phyloP scores from a whole-genome alignment of 495 filamentous ascomycete species.

The Hyphodiscus hymeniophilus region DNA sequence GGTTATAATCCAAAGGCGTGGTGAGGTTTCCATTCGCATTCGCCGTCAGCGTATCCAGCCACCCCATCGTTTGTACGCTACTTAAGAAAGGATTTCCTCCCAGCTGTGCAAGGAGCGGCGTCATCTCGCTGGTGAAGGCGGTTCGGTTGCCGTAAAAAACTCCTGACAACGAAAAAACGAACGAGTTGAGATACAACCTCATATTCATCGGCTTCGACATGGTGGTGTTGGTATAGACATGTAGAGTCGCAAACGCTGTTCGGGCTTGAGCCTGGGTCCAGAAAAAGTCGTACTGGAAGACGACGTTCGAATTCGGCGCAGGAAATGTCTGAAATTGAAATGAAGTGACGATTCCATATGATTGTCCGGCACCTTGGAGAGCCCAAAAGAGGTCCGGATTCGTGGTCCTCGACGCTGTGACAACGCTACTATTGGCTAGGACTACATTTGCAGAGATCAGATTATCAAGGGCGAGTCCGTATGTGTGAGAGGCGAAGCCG shows the following conservation, averaged over 20 bases:
- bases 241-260: slow-evolving; percentile 37
- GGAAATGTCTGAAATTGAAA: slow-evolving; percentile 53
- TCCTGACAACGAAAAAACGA: slow-evolving; percentile 14
- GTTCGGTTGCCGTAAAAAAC: slow-evolving; percentile 4
- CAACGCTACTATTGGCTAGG: slow-evolving; percentile 25
- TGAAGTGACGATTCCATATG: slow-evolving; percentile 56
- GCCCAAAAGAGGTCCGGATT: slow-evolving; percentile 31
- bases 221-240: slow-evolving; percentile 38
- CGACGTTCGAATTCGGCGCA: slow-evolving; percentile 44
- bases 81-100: neutral
- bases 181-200: slow-evolving; percentile 39
- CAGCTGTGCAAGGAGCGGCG: neutral
- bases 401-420: slow-evolving; percentile 1
- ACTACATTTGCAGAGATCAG: slow-evolving; percentile 56
- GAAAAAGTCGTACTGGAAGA: slow-evolving; percentile 25
- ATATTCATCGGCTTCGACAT: slow-evolving; percentile 26
- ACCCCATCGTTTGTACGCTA: neutral
- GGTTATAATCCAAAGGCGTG: slow-evolving; percentile 6
- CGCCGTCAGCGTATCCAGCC: neutral
- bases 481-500: slow-evolving; percentile 52
- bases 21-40: slow-evolving; percentile 3
- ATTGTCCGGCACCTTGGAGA: slow-evolving; percentile 50
- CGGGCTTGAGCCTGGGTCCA: slow-evolving; percentile 29
- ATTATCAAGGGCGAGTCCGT: slow-evolving; percentile 57
- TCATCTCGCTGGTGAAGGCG: slow-evolving; percentile 1